Evolutionary conservation across 352 stramenopile species (phyloP), one percentile per base, ranked within the genome.

Genomic region (Globisporangium emineosum): DNA sequence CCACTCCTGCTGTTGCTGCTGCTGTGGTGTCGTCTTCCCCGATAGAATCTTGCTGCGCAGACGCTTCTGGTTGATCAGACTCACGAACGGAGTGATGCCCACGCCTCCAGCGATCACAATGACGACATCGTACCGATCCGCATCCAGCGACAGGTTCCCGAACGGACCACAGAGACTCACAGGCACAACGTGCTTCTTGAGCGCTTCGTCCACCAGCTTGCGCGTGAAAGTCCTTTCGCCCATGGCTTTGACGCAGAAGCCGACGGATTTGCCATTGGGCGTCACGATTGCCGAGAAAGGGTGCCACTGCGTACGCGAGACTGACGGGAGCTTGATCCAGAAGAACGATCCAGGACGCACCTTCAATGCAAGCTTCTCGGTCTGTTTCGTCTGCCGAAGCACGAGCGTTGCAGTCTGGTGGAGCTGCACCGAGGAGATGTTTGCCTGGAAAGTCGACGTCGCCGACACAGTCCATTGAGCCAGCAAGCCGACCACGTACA

Each of bases 261-360:
- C 86, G 49, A 94, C 79, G 40, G 86, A 91, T 47, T 92, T 80
- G 42, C 81, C 78, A 19, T 90, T 74, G 1, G 79, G 70, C 2
- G 78, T 90, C 54, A 92, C 83, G 43, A 94, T 81, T 1, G 83
- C 81, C 8, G 84, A 92, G 70, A 94, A 94, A 54, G 83, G 86
- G 45, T 94, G 86, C 84, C 86, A 94, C 65, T 94, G 65, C 6
- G 76, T 73, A 10, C 51, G 53, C 43, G 82, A 92, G 27, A 93
- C 70, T 10, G 82, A 73, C n/a, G 86, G 81, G 3, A 92, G 65
- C 40, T 75, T 75, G n/a, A 94, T 66, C 52, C 86, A 83, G 62
- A 91, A 94, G 78, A 90, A 94, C 65, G 84, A 84, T 15, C 77
- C 84, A 30, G 76, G 70, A 42, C 81, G 71, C 54, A 89, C 73